Conservation (phyloP, 306 rosid species). For the Cotoneaster glaucophyllus region DNA sequence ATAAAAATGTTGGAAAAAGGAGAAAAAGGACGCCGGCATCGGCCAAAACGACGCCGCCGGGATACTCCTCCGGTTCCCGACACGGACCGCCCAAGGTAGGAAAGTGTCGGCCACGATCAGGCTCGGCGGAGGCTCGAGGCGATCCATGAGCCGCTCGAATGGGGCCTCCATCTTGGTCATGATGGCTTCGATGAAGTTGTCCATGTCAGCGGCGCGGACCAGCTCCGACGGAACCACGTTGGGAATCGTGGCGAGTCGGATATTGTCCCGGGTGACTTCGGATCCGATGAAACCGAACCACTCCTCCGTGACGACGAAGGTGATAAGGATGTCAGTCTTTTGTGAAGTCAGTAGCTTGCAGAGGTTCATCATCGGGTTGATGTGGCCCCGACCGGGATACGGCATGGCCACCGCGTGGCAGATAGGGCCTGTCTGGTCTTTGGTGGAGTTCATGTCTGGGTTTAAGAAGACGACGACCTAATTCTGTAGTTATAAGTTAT, state of each 20-base stretch:
- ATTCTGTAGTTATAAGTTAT: too few relatives aligned
- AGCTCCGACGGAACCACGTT: constrained; percentile 42
- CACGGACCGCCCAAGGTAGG: constrained; percentile 22
- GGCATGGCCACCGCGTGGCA: constrained; percentile 42
- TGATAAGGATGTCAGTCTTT: constrained; percentile 18
- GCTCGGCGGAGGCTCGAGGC: constrained; percentile 7
- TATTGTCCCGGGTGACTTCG: constrained; percentile 17
- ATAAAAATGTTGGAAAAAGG: constrained; percentile 19
- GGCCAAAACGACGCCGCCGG: constrained; percentile 41
- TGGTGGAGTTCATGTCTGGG: not conserved
- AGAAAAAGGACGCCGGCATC: constrained; percentile 18
- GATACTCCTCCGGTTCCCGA: constrained; percentile 36
- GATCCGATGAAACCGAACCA: constrained; percentile 28
- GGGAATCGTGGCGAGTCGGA: constrained; percentile 25
- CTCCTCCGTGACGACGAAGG: constrained; percentile 41
- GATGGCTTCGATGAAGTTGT: constrained; percentile 20
- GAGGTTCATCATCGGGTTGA: constrained; percentile 45
- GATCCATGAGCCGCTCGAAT: constrained; percentile 24
- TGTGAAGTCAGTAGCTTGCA: constrained; percentile 28
- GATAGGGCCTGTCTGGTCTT: not conserved
- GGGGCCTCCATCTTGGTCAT: constrained; percentile 46
- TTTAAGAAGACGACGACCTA: not conserved
- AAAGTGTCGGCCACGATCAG: constrained; percentile 24
- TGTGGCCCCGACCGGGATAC: constrained; percentile 39
- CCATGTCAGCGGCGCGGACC: constrained; percentile 9